Conservation (phyloP, 1,284 basidiomycete species). For the Fomitopsis betulina region DNA sequence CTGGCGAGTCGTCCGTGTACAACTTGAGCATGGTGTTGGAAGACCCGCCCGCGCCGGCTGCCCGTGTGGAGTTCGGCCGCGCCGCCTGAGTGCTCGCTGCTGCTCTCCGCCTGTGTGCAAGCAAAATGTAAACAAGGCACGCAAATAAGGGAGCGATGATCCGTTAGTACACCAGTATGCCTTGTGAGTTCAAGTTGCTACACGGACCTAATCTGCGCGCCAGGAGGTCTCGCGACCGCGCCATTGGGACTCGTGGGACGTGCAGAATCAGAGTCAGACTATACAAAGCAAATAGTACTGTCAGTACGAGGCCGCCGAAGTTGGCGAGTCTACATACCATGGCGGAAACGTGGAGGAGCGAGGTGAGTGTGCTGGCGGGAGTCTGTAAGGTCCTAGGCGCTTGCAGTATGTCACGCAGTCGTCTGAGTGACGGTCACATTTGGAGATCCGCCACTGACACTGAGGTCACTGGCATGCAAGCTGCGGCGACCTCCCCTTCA, state of each 20-base stretch:
- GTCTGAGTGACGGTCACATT: too few relatives aligned
- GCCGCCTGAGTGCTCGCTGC: conserved; percentile 54
- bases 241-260: conserved; percentile 20
- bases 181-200: background rate
- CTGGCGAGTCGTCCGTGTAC: conserved; percentile 97
- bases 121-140: background rate
- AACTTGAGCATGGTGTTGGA: conserved; percentile 98
- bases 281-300: background rate
- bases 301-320: background rate
- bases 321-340: conserved; percentile 23
- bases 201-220: conserved; percentile 73
- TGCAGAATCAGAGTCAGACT: conserved; percentile 34
- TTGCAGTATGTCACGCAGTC: background rate
- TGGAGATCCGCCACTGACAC: too few relatives aligned
- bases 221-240: conserved; percentile 65
- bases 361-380: conserved; percentile 26
- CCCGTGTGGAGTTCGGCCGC: conserved; percentile 85
- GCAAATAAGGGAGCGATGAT: background rate
- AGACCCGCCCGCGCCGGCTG: conserved; percentile 94
- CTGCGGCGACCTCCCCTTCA: too few relatives aligned
- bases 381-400: conserved; percentile 7
- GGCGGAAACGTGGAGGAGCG: conserved; percentile 14
- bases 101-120: conserved; percentile 68
- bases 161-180: background rate
- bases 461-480: too few relatives aligned